Evolutionary conservation across 2,329 filamentous ascomycete genomes (phyloP).

Genomic region (Aspergillus caelatus): DNA sequence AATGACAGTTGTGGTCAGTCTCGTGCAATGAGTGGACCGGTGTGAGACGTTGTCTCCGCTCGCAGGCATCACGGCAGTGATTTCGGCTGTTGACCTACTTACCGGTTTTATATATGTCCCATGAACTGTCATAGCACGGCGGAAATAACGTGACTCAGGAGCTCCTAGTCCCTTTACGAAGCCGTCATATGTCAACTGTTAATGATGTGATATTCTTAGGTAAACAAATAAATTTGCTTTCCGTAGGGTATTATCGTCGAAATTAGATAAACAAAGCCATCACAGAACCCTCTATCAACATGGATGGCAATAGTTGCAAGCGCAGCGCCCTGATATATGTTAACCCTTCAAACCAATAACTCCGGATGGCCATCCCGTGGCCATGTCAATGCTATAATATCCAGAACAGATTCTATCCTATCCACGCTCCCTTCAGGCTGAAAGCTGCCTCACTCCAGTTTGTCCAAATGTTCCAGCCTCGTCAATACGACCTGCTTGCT

Average conservation of each 20-base stretch:
- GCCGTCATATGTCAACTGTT: not conserved
- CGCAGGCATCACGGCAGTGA: conserved; percentile 29
- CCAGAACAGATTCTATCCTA: not conserved
- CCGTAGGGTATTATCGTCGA: not conserved
- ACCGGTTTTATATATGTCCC: not conserved
- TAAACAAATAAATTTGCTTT: not conserved
- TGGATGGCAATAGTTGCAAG: not conserved
- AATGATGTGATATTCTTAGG: not conserved
- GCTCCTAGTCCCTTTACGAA: not conserved
- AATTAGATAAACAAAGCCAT: not conserved
- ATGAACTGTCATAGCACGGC: no score
- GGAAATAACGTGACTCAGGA: not conserved
- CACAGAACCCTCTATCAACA: not conserved
- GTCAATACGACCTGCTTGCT: conserved; percentile 98
- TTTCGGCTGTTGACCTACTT: conserved; percentile 31
- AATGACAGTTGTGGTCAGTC: conserved; percentile 16
- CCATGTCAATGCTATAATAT: conserved; percentile 22
- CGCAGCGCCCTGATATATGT: conserved; percentile 4
- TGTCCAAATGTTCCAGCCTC: conserved; percentile 90
- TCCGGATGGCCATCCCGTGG: conserved; percentile 23
- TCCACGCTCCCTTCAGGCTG: not conserved
- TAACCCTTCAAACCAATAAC: conserved; percentile 19
- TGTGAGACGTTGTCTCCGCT: conserved; percentile 18
- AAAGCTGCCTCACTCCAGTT: conserved; percentile 71
- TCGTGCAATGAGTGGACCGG: conserved; percentile 13